These are phyloP conservation scores for Colletotrichum eleusines DNA, from an alignment of 2,329 filamentous ascomycete genomes.

Conservation along the genomic window DNA sequence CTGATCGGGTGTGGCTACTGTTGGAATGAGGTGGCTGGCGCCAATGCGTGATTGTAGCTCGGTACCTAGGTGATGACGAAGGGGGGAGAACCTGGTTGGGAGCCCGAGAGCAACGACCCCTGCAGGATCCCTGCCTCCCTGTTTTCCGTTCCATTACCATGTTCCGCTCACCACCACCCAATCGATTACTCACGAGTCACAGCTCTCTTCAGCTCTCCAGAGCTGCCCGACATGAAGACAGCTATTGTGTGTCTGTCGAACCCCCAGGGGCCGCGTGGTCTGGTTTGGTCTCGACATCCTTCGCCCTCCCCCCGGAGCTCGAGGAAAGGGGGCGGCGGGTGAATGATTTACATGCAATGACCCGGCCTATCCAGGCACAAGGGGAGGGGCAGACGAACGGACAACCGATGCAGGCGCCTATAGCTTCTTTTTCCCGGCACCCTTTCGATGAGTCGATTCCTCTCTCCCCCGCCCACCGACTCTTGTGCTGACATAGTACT, in stretches of 20 bases:
- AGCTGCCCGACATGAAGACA: neutral
- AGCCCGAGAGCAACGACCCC: too few relatives aligned
- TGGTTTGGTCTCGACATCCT: neutral
- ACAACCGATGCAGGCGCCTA: slow-evolving; percentile 31
- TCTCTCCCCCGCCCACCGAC: neutral
- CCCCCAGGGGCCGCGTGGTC: neutral
- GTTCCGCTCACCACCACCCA: neutral
- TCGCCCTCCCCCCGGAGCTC: too few relatives aligned
- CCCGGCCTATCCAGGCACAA: slow-evolving; percentile 32
- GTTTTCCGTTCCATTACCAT: slow-evolving; percentile 7
- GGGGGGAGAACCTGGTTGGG: slow-evolving; percentile 16
- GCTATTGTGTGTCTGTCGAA: neutral
- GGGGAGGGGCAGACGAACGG: neutral
- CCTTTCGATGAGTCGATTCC: slow-evolving; percentile 10
- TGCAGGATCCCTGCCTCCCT: slow-evolving; percentile 35
- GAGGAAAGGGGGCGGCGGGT: neutral
- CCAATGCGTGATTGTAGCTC: too few relatives aligned
- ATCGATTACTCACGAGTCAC: neutral
- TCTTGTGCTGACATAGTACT: too few relatives aligned
- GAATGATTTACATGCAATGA: slow-evolving; percentile 18
- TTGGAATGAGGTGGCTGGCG: slow-evolving; percentile 22
- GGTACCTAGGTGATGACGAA: too few relatives aligned
- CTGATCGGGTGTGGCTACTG: neutral
- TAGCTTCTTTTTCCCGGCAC: neutral
- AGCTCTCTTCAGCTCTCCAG: neutral